Conservation (phyloP, 2,329 filamentous ascomycete species). For the Microdochium paspali region DNA sequence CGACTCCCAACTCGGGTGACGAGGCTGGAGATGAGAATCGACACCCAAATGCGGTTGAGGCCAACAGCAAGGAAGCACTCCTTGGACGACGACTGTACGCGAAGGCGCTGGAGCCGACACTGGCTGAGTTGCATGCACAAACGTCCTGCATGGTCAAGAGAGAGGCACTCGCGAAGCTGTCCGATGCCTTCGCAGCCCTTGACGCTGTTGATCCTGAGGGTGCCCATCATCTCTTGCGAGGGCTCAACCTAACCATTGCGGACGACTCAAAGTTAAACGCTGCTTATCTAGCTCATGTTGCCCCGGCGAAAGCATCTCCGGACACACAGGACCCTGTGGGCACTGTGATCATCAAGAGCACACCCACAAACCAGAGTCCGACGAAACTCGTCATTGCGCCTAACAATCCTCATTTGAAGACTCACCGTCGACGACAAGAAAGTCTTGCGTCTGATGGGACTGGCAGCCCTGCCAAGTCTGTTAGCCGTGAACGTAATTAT, state of each 20-base stretch:
- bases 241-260: constrained; percentile 64
- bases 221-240: constrained; percentile 73
- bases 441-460: constrained; percentile 21
- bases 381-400: constrained; percentile 67
- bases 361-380: constrained; percentile 23
- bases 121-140: constrained; percentile 81
- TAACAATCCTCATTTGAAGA: constrained; percentile 78
- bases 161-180: constrained; percentile 73
- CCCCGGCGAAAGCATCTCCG: constrained; percentile 16
- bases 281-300: constrained; percentile 31
- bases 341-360: constrained; percentile 49
- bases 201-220: constrained; percentile 87
- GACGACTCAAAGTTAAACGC: constrained; percentile 56
- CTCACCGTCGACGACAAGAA: constrained; percentile 58
- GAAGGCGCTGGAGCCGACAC: constrained; percentile 71
- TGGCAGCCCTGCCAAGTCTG: constrained; percentile 15
- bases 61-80: constrained; percentile 68
- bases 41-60: constrained; percentile 44
- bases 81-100: constrained; percentile 74
- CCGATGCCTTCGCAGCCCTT: constrained; percentile 76
- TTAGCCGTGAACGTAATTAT: constrained; percentile 30
- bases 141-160: constrained; percentile 59
- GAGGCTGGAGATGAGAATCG: constrained; percentile 54
- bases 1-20: constrained; percentile 28
- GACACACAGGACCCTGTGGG: constrained; percentile 35